Percentiles rank a stretch among this genome's conserved stretches.
Evolutionary conservation across 768 basidiomycete species (phyloP).

Genomic region (Termitomyces sp.): DNA sequence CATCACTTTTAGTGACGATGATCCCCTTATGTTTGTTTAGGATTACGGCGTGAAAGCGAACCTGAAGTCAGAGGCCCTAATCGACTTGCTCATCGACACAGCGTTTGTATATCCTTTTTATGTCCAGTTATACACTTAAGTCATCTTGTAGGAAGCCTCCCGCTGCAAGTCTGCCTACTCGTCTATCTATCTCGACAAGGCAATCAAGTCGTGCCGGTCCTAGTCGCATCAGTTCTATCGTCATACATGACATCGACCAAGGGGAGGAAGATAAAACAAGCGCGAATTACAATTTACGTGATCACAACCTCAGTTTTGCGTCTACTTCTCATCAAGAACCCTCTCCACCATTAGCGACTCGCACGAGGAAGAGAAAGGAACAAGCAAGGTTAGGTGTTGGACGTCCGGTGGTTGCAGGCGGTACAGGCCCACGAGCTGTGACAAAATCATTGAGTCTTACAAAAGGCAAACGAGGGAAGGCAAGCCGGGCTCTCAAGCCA

Average conservation of each 20-base stretch:
- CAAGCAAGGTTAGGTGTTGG: constrained; percentile 71
- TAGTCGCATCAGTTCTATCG: constrained; percentile 39
- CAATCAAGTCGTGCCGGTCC: constrained; percentile 32
- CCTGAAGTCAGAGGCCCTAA: constrained; percentile 74
- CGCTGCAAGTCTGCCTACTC: constrained; percentile 21
- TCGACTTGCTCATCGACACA: constrained; percentile 65
- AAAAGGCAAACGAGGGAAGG: constrained; percentile 44
- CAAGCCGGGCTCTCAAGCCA: constrained; percentile 44
- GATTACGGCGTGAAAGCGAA: constrained; percentile 81
- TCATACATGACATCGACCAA: constrained; percentile 46
- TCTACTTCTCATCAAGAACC: constrained; percentile 20
- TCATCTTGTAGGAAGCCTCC: constrained; percentile 6
- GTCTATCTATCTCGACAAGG: constrained; percentile 30
- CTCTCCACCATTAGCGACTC: constrained; percentile 24
- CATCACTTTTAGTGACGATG: neutral
- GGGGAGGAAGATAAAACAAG: constrained; percentile 31
- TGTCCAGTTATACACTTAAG: constrained; percentile 1
- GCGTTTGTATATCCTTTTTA: constrained; percentile 28
- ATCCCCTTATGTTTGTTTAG: constrained; percentile 30
- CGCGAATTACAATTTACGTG: constrained; percentile 13
- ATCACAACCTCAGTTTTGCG: constrained; percentile 11
- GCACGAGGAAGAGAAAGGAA: constrained; percentile 69
- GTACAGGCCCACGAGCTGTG: constrained; percentile 57
- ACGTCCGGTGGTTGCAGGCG: constrained; percentile 60
- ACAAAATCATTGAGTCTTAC: constrained; percentile 55